Conservation (phyloP, 179 eudicot species). For the Monotropa hypopitys region DNA sequence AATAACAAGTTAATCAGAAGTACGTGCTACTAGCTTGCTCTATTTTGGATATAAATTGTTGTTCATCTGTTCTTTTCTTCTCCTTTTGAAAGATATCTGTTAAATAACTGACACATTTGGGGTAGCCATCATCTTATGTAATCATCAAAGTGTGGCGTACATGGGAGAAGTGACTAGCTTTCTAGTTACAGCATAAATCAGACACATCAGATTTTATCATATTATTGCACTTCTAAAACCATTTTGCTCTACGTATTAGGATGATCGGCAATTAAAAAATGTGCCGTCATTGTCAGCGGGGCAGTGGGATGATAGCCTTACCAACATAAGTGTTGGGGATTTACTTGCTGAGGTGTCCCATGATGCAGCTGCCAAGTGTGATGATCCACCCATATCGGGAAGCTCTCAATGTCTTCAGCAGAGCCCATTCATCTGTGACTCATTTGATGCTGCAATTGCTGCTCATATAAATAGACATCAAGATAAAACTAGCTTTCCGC, state of each 20-base stretch:
- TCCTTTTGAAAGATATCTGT: background rate
- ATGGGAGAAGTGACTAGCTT: background rate
- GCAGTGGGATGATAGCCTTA: slow-evolving; percentile 85
- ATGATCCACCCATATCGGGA: slow-evolving; percentile 20
- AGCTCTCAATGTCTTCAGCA: slow-evolving; percentile 33
- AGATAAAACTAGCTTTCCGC: slow-evolving; percentile 24
- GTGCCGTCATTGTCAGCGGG: slow-evolving; percentile 28
- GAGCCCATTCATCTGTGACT: slow-evolving; percentile 63
- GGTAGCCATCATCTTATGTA: background rate
- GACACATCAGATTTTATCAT: background rate
- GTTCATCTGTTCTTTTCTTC: background rate
- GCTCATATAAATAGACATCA: slow-evolving; percentile 63
- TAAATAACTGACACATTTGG: background rate
- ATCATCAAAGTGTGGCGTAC: background rate
- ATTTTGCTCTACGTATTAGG: slow-evolving; percentile 21
- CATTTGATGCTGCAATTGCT: slow-evolving; percentile 97
- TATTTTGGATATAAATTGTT: background rate
- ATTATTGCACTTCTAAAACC: slow-evolving; percentile 1
- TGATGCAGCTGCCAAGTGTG: slow-evolving; percentile 21
- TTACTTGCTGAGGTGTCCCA: slow-evolving; percentile 42
- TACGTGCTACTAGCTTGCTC: background rate
- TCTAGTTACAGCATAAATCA: background rate
- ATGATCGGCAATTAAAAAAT: slow-evolving; percentile 24
- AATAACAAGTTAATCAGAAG: background rate
- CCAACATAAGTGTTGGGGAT: slow-evolving; percentile 61